These are phyloP conservation scores for Vitellaria paradoxa DNA, from an alignment of 179 eudicot genomes.

Conservation along the genomic window DNA sequence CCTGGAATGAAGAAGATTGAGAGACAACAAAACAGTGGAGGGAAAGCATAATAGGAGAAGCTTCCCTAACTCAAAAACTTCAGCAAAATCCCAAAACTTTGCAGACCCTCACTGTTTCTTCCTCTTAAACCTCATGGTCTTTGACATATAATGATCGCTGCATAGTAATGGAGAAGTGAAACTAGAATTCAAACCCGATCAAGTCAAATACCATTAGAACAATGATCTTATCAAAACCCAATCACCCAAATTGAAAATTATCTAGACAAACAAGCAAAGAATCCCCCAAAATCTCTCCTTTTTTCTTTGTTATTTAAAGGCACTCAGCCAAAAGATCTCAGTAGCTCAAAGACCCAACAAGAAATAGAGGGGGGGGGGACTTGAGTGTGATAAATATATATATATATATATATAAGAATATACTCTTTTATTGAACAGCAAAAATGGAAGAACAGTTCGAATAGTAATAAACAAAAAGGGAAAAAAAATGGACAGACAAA, in stretches of 20 bases:
- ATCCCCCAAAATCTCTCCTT: not conserved
- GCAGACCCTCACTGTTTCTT: not conserved
- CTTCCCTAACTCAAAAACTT: not conserved
- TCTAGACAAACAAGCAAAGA: not conserved
- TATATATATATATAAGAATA: too few relatives aligned
- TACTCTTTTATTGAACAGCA: too few relatives aligned
- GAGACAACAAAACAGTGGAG: not conserved
- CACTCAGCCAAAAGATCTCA: too few relatives aligned
- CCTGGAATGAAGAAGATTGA: conserved; percentile 9
- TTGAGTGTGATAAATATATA: too few relatives aligned
- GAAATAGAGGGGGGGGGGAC: too few relatives aligned
- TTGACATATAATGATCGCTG: not conserved
- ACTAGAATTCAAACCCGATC: not conserved
- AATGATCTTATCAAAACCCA: conserved; percentile 8
- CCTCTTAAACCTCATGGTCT: not conserved
- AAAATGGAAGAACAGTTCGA: too few relatives aligned
- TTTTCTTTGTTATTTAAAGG: too few relatives aligned
- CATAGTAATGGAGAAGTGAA: not conserved
- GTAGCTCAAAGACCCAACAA: too few relatives aligned
- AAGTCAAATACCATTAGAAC: not conserved
- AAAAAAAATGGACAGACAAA: too few relatives aligned
- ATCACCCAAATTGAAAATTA: not conserved
- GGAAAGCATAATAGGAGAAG: not conserved
- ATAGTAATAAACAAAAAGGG: too few relatives aligned
- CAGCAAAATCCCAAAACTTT: not conserved